Percentiles rank a stretch among this genome's conserved stretches.
Evolutionary conservation across 2,329 filamentous ascomycete species (phyloP).

Genomic region (Triangularia verruculosa): DNA sequence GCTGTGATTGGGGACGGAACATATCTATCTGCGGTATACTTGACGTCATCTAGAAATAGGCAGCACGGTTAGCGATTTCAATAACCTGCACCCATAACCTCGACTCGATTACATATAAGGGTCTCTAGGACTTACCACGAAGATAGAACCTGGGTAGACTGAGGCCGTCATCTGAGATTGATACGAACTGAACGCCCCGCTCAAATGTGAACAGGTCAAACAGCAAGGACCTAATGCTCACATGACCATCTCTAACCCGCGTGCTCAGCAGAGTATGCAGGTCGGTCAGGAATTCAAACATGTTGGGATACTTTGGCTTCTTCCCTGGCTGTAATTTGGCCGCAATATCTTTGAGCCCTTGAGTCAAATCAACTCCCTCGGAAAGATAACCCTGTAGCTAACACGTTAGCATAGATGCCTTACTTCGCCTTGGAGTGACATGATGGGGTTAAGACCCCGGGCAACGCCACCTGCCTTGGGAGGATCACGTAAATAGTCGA

Average conservation of each 20-base stretch:
- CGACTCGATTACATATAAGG: too few species aligned
- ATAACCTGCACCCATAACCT: too few species aligned
- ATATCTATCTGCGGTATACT: conserved; percentile 12
- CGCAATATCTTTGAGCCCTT: conserved; percentile 17
- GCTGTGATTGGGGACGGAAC: conserved; percentile 17
- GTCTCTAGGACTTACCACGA: conserved; percentile 9
- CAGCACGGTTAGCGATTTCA: not conserved
- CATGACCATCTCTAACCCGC: conserved; percentile 18
- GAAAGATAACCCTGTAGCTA: conserved; percentile 13
- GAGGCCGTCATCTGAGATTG: conserved; percentile 17
- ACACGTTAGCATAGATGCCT: not conserved
- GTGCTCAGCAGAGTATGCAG: conserved; percentile 9
- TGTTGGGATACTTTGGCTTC: conserved; percentile 3
- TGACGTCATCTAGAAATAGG: conserved; percentile 10
- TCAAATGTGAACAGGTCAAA: conserved; percentile 20
- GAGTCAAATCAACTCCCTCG: conserved; percentile 14
- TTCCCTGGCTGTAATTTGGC: conserved; percentile 6
- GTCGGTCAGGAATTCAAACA: conserved; percentile 18
- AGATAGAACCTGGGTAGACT: conserved; percentile 15
- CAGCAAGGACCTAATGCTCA: conserved; percentile 4
- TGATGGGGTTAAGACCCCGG: not conserved
- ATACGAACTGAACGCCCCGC: conserved; percentile 12
- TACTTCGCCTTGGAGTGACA: too few species aligned
- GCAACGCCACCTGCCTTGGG: not conserved
- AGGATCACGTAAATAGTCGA: conserved; percentile 17